Percentiles rank a stretch among this genome's conserved stretches.
phyloP scores from a whole-genome alignment of 2,329 filamentous ascomycete genomes.

The Dactylellina parvicollis region DNA sequence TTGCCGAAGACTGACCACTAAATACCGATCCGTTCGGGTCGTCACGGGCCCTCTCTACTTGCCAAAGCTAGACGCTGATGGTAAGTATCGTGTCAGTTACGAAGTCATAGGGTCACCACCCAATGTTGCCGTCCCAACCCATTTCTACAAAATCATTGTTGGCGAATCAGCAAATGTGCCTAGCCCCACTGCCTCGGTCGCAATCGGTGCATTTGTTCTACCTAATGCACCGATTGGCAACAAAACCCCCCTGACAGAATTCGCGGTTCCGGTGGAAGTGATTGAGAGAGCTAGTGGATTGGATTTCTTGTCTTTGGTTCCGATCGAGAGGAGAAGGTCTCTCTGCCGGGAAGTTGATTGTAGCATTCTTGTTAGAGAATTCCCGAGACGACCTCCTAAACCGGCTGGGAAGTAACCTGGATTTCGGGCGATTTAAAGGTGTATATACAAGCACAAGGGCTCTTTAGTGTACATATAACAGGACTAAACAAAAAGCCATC shows the following conservation, averaged over 20 bases:
- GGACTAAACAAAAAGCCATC: too few relatives aligned
- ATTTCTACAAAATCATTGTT: constrained; percentile 99
- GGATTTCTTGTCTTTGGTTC: constrained; percentile 86
- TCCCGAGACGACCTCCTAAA: constrained; percentile 63
- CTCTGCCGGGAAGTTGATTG: constrained; percentile 89
- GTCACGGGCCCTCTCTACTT: constrained; percentile 95
- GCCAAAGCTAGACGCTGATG: constrained; percentile 84
- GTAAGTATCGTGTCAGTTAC: constrained; percentile 95
- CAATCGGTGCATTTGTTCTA: constrained; percentile 91
- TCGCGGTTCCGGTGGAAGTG: constrained; percentile 92
- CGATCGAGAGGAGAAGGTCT: constrained; percentile 75
- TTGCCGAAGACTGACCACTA: constrained; percentile 80
- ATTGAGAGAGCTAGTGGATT: constrained; percentile 91
- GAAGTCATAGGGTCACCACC: constrained; percentile 95
- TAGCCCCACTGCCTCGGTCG: constrained; percentile 73
- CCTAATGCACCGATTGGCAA: constrained; percentile 91
- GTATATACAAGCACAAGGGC: background rate
- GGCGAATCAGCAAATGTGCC: constrained; percentile 71
- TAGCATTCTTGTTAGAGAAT: constrained; percentile 84
- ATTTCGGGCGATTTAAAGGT: background rate
- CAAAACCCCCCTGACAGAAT: constrained; percentile 84
- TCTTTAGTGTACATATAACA: constrained; percentile 3
- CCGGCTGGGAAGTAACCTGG: background rate
- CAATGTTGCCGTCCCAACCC: constrained; percentile 93
- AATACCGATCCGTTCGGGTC: constrained; percentile 86